These are phyloP conservation scores for Starmera stellimalicola DNA, from an alignment of 1,139 yeast genomes.

Conservation along the genomic window DNA sequence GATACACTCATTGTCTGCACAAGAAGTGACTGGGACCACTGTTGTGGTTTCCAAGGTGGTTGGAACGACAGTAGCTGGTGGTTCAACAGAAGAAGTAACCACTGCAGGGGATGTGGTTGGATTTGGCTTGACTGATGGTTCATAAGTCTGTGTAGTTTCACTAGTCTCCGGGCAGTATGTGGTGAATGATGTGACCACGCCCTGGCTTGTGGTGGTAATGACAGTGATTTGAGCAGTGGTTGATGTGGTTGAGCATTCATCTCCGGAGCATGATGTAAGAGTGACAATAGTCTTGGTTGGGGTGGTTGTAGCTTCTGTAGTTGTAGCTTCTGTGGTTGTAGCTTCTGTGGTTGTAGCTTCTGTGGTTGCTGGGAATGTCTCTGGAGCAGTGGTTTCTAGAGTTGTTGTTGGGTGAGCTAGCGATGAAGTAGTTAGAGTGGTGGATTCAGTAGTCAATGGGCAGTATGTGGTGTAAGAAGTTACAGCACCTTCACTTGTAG, in stretches of 20 bases:
- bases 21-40: conserved; percentile 7
- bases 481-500: conserved; percentile 20
- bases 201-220: background rate
- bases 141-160: no score
- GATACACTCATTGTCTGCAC: conserved; percentile 5
- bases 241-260: background rate
- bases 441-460: conserved; percentile 20
- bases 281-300: conserved; percentile 32
- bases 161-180: conserved; percentile 2
- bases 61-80: background rate
- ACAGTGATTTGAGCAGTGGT: conserved; percentile 1
- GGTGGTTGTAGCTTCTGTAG: conserved; percentile 16
- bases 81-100: background rate
- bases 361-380: conserved; percentile 2
- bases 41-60: conserved; percentile 4
- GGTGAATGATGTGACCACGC: conserved; percentile 1
- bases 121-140: no score
- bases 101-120: no score
- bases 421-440: conserved; percentile 8
- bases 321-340: conserved; percentile 11
- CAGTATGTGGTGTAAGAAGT: conserved; percentile 27
- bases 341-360: conserved; percentile 12
- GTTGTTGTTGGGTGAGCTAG: conserved; percentile 20
- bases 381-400: conserved; percentile 2
- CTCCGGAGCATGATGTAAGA: conserved; percentile 14